Evolutionary conservation across 2,329 filamentous ascomycete species (phyloP), one percentile per base, ranked within the genome.

Genomic region (Microsporum ferrugineum): DNA sequence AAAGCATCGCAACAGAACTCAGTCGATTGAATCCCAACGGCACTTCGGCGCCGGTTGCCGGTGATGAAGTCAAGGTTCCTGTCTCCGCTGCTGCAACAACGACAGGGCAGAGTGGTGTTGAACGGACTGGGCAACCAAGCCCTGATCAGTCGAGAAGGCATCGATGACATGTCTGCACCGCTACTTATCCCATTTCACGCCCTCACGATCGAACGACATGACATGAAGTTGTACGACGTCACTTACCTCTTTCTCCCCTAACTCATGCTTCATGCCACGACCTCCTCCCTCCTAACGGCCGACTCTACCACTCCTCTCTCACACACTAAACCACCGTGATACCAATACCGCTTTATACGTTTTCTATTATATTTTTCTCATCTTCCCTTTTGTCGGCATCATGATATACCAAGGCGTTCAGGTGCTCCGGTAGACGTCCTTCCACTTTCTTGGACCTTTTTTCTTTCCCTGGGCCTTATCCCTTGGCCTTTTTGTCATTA

Each of bases 1-100:
- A 74, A n/a, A 75, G 75, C 12, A 68, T 79, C 23, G 75, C 76
- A 1, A 72, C 73, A 10, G 75, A 78, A 60, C 72, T 79, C 62
- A 75, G 75, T 64, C 75, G 74, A 39, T 70, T 77, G 53, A 66
- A 77, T 7, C 75, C 75, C 12, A 65, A 65, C 65, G 65, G 61
- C 62, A 66, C 60, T 64, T 36, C 51, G 29, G 66, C 31, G 57
- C 61, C 57, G 49, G 39, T 38, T 38, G 43, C 29, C 59, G 62
- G 68, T 27, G 74, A 76, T 60, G 75, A 77, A 47, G 70, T 76
- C 49, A 78, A 78, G 64, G 71, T 71, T n/a, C 72, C 74, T 12
- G 67, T 71, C 57, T 39, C 55, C 41, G 51, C 51, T 8, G 51
- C 51, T 23, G 33, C 51, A 34, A 34, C 51, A 7, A 55, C 51